Evolutionary conservation across 2,329 filamentous ascomycete genomes (phyloP).

Genomic region (Xylariales sp.): DNA sequence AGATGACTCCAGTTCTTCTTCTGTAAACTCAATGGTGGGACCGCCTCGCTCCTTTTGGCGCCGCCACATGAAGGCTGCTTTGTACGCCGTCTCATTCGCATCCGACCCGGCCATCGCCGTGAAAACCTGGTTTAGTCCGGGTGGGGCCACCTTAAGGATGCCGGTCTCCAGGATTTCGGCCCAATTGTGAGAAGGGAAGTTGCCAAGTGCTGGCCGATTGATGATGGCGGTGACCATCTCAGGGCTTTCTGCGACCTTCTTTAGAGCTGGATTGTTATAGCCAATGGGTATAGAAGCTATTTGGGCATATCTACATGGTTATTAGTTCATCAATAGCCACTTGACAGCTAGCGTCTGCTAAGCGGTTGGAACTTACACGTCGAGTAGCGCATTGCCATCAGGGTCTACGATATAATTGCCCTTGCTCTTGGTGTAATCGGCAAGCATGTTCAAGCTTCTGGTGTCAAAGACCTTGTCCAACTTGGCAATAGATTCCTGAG

Average conservation of each 20-base stretch:
- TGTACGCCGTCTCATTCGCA: conserved; percentile 94
- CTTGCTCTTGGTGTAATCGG: conserved; percentile 77
- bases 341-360: neutral
- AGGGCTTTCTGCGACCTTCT: conserved; percentile 75
- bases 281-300: conserved; percentile 93
- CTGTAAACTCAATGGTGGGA: conserved; percentile 79
- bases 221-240: conserved; percentile 85
- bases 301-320: conserved; percentile 75
- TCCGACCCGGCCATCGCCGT: conserved; percentile 90
- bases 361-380: conserved; percentile 65
- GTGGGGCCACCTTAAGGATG: conserved; percentile 83
- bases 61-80: conserved; percentile 94
- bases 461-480: conserved; percentile 86
- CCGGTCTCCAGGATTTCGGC: conserved; percentile 81
- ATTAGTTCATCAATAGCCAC: conserved; percentile 29
- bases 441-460: conserved; percentile 84
- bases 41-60: conserved; percentile 85
- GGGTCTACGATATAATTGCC: conserved; percentile 85
- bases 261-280: conserved; percentile 87
- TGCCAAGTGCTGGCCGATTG: conserved; percentile 89
- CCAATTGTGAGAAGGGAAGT: conserved; percentile 91
- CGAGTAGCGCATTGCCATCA: conserved; percentile 78
- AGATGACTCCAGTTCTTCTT: conserved; percentile 76
- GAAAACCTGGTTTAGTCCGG: conserved; percentile 88
- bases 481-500: conserved; percentile 74